A percentile compares a stretch with the other conserved stretches of the same genome.
These are phyloP conservation scores for Xylaria sp. DNA, from an alignment of 2,329 filamentous ascomycete species.

Conservation along the genomic window DNA sequence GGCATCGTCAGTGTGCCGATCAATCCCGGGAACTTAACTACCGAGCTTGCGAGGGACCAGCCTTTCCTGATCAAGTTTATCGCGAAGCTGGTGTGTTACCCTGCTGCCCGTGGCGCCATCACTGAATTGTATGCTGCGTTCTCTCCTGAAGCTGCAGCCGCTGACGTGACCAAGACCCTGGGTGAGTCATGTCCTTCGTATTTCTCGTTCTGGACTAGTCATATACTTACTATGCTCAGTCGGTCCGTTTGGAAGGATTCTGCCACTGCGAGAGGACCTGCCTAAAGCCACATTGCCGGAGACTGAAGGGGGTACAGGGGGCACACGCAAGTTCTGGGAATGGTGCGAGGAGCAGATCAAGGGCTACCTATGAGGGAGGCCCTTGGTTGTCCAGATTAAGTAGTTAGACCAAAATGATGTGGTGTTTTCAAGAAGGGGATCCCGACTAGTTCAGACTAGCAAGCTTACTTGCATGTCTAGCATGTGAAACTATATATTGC, in stretches of 20 bases:
- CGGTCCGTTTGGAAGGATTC: conserved; percentile 1
- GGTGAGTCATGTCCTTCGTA: neutral
- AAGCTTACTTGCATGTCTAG: conserved; percentile 2
- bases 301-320: conserved; percentile 1
- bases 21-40: conserved; percentile 1
- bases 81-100: neutral
- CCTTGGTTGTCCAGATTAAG: neutral
- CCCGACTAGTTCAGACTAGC: neutral
- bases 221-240: conserved; percentile 3
- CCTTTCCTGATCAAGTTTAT: neutral
- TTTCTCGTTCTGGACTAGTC: neutral
- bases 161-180: conserved; percentile 2
- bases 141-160: neutral
- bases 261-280: neutral
- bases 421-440: neutral
- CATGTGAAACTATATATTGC: neutral
- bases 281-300: conserved; percentile 1
- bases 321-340: conserved; percentile 3
- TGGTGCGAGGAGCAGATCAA: conserved; percentile 1
- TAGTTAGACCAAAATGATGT: neutral
- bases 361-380: neutral
- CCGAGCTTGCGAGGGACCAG: neutral
- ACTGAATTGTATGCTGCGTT: neutral
- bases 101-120: conserved; percentile 1
- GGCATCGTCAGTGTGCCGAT: conserved; percentile 5